Percentiles rank a stretch among this genome's conserved stretches.
Conservation (phyloP, 2,329 filamentous ascomycete species). For the Fusarium tupiense region DNA sequence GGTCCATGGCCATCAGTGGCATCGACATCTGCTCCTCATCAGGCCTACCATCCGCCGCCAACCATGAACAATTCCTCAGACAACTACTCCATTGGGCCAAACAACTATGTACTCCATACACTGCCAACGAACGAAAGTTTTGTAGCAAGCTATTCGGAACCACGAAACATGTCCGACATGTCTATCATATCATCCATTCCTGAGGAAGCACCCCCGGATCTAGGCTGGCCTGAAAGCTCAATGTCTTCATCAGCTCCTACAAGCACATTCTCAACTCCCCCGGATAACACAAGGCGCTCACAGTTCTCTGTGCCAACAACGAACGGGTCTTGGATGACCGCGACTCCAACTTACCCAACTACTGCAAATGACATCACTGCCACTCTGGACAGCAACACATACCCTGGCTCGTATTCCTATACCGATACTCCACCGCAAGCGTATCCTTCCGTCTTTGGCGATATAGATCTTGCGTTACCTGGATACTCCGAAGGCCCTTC, state of each 20-base stretch:
- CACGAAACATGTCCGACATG: constrained; percentile 39
- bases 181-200: constrained; percentile 39
- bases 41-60: constrained; percentile 19
- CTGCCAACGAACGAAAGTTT: constrained; percentile 29
- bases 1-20: constrained; percentile 38
- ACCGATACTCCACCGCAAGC: constrained; percentile 43
- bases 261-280: constrained; percentile 59
- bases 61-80: constrained; percentile 29
- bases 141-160: constrained; percentile 31
- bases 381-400: constrained; percentile 34
- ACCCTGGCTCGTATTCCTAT: constrained; percentile 44
- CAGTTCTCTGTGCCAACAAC: constrained; percentile 42
- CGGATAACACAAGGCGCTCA: constrained; percentile 49
- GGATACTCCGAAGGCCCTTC: constrained; percentile 50
- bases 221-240: constrained; percentile 51
- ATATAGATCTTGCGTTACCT: constrained; percentile 46
- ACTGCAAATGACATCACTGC: constrained; percentile 29
- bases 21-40: constrained; percentile 9
- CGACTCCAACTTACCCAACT: constrained; percentile 43
- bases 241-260: constrained; percentile 58
- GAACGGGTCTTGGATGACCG: constrained; percentile 47
- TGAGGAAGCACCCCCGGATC: constrained; percentile 26
- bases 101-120: constrained; percentile 38
- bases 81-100: constrained; percentile 31
- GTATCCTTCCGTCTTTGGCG: constrained; percentile 49